These are phyloP conservation scores for Pseudevernia furfuracea DNA, from an alignment of 495 filamentous ascomycete species.

Conservation along the genomic window DNA sequence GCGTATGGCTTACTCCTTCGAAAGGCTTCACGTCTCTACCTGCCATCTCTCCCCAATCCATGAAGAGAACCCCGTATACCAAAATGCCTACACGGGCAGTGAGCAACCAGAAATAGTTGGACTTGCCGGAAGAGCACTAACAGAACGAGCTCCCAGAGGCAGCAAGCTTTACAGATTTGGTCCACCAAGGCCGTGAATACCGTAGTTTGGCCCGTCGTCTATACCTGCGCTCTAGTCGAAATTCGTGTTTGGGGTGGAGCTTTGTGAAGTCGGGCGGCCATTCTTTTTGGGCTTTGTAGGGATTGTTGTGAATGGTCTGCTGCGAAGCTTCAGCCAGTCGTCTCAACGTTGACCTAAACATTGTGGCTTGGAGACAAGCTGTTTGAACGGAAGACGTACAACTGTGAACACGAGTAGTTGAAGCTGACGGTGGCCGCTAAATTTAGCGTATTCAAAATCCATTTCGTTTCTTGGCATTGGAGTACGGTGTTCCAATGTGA, in stretches of 20 bases:
- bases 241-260: slow-evolving; percentile 74
- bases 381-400: background rate
- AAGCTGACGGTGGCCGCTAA: too few species aligned
- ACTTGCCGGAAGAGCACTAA: slow-evolving; percentile 34
- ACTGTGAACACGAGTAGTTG: background rate
- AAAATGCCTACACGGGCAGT: slow-evolving; percentile 48
- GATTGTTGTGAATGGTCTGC: slow-evolving; percentile 33
- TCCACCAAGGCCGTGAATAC: slow-evolving; percentile 65
- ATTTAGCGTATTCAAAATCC: too few species aligned
- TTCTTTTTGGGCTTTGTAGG: slow-evolving; percentile 69
- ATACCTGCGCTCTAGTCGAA: slow-evolving; percentile 63
- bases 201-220: slow-evolving; percentile 52
- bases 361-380: background rate
- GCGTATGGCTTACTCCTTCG: slow-evolving; percentile 31
- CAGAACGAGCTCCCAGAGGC: slow-evolving; percentile 61
- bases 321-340: slow-evolving; percentile 9
- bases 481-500: too few species aligned
- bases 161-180: slow-evolving; percentile 58
- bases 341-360: slow-evolving; percentile 8
- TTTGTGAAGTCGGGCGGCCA: slow-evolving; percentile 92
- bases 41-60: slow-evolving; percentile 54
- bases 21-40: slow-evolving; percentile 51
- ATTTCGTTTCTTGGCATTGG: too few species aligned
- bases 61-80: slow-evolving; percentile 66
- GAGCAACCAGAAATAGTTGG: slow-evolving; percentile 4